These are phyloP conservation scores for Kuraishia ogatae DNA, from an alignment of 805 yeast genomes.

Conservation along the genomic window DNA sequence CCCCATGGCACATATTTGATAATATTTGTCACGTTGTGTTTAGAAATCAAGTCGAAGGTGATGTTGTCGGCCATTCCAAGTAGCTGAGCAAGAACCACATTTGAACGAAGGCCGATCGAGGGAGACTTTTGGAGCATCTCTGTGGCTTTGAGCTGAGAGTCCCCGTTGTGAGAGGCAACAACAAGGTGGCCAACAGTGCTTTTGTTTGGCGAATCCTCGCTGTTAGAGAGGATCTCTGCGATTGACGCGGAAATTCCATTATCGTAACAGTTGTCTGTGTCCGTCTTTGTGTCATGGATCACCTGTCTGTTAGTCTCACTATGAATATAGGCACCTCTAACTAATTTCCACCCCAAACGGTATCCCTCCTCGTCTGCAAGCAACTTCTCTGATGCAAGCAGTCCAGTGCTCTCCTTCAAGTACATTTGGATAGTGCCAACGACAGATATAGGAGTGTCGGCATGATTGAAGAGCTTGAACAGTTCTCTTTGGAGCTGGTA, in stretches of 20 bases:
- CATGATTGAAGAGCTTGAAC: conserved; percentile 62
- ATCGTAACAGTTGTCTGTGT: conserved; percentile 75
- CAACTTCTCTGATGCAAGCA: conserved; percentile 53
- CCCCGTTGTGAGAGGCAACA: conserved; percentile 84
- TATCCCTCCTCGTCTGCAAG: conserved; percentile 56
- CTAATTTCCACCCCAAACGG: conserved; percentile 79
- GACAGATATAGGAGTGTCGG: conserved; percentile 49
- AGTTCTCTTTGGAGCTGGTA: conserved; percentile 81
- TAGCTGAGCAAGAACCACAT: conserved; percentile 81
- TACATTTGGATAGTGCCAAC: conserved; percentile 94
- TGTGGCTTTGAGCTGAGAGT: conserved; percentile 69
- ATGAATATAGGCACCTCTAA: conserved; percentile 93
- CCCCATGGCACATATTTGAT: conserved; percentile 98
- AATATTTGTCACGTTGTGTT: conserved; percentile 61
- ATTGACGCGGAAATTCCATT: conserved; percentile 56
- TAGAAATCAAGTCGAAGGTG: conserved; percentile 62
- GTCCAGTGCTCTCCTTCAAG: conserved; percentile 57
- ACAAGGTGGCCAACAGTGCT: conserved; percentile 67
- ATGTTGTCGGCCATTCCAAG: conserved; percentile 94
- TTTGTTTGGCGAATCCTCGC: conserved; percentile 26
- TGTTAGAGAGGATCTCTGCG: conserved; percentile 37
- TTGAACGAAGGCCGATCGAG: conserved; percentile 29
- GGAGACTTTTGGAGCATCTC: conserved; percentile 29
- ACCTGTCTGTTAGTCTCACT: conserved; percentile 71
- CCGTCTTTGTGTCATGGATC: conserved; percentile 68